Evolutionary conservation across 257 asterid species (phyloP).

Genomic region (Salvia rosmarinus): DNA sequence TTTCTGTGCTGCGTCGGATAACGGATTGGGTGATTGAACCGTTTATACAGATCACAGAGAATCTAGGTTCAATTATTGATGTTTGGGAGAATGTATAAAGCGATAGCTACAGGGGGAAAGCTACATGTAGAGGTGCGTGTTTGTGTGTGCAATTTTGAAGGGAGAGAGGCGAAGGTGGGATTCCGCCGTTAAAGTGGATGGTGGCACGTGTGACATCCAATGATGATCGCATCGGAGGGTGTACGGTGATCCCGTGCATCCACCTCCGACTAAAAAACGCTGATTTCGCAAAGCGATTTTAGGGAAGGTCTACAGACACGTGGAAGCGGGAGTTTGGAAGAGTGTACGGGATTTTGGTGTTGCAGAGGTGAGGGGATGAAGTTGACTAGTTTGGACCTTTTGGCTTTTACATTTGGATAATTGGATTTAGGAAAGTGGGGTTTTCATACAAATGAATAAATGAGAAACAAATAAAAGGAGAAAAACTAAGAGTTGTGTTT

Average conservation of each 20-base stretch:
- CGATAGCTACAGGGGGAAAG: conserved; percentile 24
- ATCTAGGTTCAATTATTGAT: conserved; percentile 41
- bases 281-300: neutral
- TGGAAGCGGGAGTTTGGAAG: conserved; percentile 16
- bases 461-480: too few relatives aligned
- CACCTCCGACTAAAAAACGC: neutral
- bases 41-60: conserved; percentile 3
- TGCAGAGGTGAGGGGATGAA: conserved; percentile 14
- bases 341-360: conserved; percentile 29
- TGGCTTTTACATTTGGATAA: too few relatives aligned
- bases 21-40: conserved; percentile 26
- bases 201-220: conserved; percentile 58
- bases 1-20: conserved; percentile 23
- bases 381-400: neutral
- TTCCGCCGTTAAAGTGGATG: conserved; percentile 58
- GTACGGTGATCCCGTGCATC: conserved; percentile 38
- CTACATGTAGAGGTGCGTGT: conserved; percentile 36
- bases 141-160: conserved; percentile 33
- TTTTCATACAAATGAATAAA: too few relatives aligned
- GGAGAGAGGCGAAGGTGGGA: conserved; percentile 45
- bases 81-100: conserved; percentile 19
- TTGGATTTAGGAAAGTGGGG: too few relatives aligned
- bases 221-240: conserved; percentile 25
- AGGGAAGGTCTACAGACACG: conserved; percentile 25
- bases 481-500: neutral